These are phyloP conservation scores for Silene conica DNA, from an alignment of 148 eudicot genomes.

Conservation along the genomic window DNA sequence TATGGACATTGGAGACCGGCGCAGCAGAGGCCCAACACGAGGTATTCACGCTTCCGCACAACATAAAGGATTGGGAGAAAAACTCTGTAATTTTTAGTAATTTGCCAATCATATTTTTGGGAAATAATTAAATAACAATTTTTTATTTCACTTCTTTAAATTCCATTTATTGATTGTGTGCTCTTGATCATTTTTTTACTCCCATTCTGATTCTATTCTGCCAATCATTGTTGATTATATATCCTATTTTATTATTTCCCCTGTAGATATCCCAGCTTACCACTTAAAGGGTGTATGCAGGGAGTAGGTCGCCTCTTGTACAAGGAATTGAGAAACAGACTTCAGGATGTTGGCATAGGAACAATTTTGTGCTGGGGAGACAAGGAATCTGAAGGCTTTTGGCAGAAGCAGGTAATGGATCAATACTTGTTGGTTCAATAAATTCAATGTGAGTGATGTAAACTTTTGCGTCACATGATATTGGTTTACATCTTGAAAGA, in stretches of 20 bases:
- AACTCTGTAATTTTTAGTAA: neutral
- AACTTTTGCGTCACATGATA: neutral
- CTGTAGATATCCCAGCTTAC: constrained; percentile 8
- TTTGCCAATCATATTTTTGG: neutral
- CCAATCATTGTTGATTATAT: neutral
- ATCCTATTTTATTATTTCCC: neutral
- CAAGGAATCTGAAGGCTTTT: constrained; percentile 84
- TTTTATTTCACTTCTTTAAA: neutral
- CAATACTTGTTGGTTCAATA: neutral
- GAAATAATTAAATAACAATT: neutral
- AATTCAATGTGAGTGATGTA: neutral
- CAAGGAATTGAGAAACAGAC: constrained; percentile 62
- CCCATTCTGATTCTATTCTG: neutral
- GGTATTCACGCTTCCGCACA: too few relatives aligned
- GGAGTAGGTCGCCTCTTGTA: constrained; percentile 66
- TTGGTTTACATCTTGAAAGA: constrained; percentile 2
- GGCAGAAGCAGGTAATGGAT: constrained; percentile 72
- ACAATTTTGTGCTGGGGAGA: constrained; percentile 88
- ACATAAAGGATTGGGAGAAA: neutral
- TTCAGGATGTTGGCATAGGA: constrained; percentile 60
- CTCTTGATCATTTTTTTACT: neutral
- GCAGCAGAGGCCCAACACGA: too few relatives aligned
- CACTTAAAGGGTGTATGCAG: constrained; percentile 31
- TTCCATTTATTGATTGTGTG: neutral
- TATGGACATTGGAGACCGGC: too few relatives aligned